These are phyloP conservation scores for Trichoderma sp. DNA, from an alignment of 2,329 filamentous ascomycete genomes.

Conservation along the genomic window DNA sequence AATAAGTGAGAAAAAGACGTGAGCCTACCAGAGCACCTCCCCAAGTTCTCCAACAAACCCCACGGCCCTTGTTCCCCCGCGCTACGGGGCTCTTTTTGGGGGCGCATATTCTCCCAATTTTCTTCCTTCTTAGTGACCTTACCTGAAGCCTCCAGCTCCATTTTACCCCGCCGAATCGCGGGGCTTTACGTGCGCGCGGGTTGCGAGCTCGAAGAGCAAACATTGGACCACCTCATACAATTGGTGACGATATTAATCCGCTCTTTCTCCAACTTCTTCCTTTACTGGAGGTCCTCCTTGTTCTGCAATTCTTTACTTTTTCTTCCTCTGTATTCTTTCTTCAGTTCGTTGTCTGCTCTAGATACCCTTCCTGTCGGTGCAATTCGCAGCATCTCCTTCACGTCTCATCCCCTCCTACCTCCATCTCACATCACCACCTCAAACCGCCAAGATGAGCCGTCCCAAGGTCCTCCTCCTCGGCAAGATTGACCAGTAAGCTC, in stretches of 20 bases:
- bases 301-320: not conserved
- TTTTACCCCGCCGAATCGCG: constrained; percentile 26
- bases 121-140: too few species aligned
- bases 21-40: too few species aligned
- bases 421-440: not conserved
- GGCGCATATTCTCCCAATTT: too few species aligned
- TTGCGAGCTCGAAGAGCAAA: not conserved
- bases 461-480: constrained; percentile 47
- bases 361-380: not conserved
- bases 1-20: too few species aligned
- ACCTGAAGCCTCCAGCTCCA: not conserved
- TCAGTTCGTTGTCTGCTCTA: not conserved
- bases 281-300: not conserved
- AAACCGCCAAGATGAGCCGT: constrained; percentile 32
- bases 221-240: not conserved
- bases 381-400: constrained; percentile 4
- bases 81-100: not conserved
- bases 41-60: not conserved
- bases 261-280: not conserved
- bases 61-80: constrained; percentile 3
- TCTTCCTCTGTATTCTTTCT: not conserved
- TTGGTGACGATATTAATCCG: not conserved
- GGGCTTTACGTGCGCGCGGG: too few species aligned
- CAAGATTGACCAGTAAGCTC: constrained; percentile 43
- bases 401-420: not conserved